Evolutionary conservation across 257 asterid genomes (phyloP).

Genomic region (Lithospermum erythrorhizon): DNA sequence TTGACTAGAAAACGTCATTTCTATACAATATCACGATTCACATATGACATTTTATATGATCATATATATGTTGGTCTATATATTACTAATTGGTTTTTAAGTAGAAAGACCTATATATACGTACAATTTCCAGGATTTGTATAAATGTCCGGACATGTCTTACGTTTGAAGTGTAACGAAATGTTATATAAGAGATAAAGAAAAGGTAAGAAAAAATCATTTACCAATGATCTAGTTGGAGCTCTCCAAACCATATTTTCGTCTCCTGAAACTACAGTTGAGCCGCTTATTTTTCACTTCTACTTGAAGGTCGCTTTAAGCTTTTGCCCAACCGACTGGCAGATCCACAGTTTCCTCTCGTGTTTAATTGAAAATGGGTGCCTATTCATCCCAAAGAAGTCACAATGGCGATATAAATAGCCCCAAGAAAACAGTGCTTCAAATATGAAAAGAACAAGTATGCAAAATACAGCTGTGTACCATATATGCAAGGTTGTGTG

Average conservation of each 20-base stretch:
- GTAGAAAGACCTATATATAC: no score
- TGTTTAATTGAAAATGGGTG: slow-evolving; percentile 26
- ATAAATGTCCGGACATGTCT: no score
- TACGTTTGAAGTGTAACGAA: no score
- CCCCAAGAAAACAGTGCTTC: neutral
- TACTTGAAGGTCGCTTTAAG: slow-evolving; percentile 49
- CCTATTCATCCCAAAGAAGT: slow-evolving; percentile 41
- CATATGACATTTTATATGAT: no score
- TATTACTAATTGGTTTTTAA: no score
- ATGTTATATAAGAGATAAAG: neutral
- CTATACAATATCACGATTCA: no score
- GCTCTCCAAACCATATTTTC: slow-evolving; percentile 75
- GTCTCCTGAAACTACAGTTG: slow-evolving; percentile 68
- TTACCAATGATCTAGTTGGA: slow-evolving; percentile 62
- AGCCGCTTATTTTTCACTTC: no score
- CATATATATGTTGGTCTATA: no score
- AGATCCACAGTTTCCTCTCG: slow-evolving; percentile 76
- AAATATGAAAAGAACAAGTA: slow-evolving; percentile 13
- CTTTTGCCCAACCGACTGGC: slow-evolving; percentile 83
- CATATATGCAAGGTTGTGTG: slow-evolving; percentile 86
- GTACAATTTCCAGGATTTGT: no score
- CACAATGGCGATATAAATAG: neutral
- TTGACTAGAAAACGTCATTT: no score
- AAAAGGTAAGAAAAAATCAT: neutral
- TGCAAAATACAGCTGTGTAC: slow-evolving; percentile 34